phyloP scores from a whole-genome alignment of 192 early-diverging fungal genomes.

The Fimicolochytrium jonesii region DNA sequence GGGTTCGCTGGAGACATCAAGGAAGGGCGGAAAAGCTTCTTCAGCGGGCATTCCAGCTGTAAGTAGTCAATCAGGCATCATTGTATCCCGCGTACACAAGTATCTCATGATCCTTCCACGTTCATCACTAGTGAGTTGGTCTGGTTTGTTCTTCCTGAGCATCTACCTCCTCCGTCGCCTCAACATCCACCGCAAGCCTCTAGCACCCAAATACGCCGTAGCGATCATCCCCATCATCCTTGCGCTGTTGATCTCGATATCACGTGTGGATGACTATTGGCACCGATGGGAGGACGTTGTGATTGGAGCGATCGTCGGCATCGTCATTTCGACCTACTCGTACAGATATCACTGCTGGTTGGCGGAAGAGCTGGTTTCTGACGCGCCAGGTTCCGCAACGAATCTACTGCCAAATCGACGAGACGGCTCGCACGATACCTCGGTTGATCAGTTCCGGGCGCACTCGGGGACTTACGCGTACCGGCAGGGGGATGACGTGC shows the following conservation, averaged over 20 bases:
- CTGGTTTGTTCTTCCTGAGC: slow-evolving; percentile 16
- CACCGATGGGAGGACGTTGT: slow-evolving; percentile 31
- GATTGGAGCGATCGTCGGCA: slow-evolving; percentile 21
- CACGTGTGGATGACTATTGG: slow-evolving; percentile 26
- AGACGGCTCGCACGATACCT: too few relatives aligned
- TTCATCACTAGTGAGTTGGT: slow-evolving; percentile 8
- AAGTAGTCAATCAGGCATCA: not conserved
- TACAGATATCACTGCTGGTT: slow-evolving; percentile 27
- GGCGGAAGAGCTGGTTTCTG: too few relatives aligned
- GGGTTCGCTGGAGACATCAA: slow-evolving; percentile 18
- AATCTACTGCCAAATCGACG: too few relatives aligned
- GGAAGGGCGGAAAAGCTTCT: slow-evolving; percentile 30
- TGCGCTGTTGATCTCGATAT: slow-evolving; percentile 22
- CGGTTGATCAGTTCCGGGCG: too few relatives aligned
- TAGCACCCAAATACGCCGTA: slow-evolving; percentile 19
- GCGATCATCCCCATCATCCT: slow-evolving; percentile 20
- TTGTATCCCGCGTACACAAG: not conserved
- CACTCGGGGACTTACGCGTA: too few relatives aligned
- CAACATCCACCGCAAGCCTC: slow-evolving; percentile 15
- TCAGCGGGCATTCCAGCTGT: slow-evolving; percentile 28
- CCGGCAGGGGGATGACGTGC: too few relatives aligned
- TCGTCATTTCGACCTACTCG: slow-evolving; percentile 4
- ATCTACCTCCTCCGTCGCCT: slow-evolving; percentile 25
- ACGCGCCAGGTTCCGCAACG: too few relatives aligned
- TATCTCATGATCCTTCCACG: not conserved